Conservation (phyloP, 805 yeast genomes). For the Clavispora asparagi region DNA sequence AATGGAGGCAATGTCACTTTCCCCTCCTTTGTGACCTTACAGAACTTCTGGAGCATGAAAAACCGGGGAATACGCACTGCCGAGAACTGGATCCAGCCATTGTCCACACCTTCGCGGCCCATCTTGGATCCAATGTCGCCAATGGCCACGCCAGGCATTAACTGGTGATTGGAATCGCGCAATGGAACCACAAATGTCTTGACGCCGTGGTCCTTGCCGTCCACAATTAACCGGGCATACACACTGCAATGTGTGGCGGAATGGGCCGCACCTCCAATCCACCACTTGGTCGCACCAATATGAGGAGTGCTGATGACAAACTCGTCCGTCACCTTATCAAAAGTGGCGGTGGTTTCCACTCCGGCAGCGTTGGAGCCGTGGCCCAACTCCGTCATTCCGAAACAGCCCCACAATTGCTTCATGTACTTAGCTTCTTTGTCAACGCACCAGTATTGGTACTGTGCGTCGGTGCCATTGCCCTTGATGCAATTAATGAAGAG, state of each 20-base stretch:
- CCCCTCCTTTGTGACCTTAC: slow-evolving; percentile 37
- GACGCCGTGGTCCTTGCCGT: slow-evolving; percentile 42
- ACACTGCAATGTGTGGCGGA: slow-evolving; percentile 38
- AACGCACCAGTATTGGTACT: slow-evolving; percentile 34
- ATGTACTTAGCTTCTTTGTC: slow-evolving; percentile 28
- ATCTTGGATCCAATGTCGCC: slow-evolving; percentile 46
- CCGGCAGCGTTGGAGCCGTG: slow-evolving; percentile 19
- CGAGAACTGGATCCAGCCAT: slow-evolving; percentile 46
- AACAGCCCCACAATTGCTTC: slow-evolving; percentile 26
- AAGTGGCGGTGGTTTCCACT: slow-evolving; percentile 24
- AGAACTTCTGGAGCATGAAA: slow-evolving; percentile 42
- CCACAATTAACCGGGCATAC: slow-evolving; percentile 40
- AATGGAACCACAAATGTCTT: slow-evolving; percentile 44
- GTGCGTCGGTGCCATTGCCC: slow-evolving; percentile 38
- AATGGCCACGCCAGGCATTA: slow-evolving; percentile 39
- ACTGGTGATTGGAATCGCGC: slow-evolving; percentile 38
- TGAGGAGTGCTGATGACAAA: slow-evolving; percentile 43
- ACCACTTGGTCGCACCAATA: slow-evolving; percentile 47
- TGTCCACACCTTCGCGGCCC: slow-evolving; percentile 47
- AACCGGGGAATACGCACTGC: slow-evolving; percentile 40
- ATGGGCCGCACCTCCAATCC: slow-evolving; percentile 49
- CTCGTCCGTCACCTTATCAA: slow-evolving; percentile 36
- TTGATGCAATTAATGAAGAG: slow-evolving; percentile 34
- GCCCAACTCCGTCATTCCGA: slow-evolving; percentile 19
- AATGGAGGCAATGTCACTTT: slow-evolving; percentile 39